Conservation (phyloP, 345 rosid genomes). For the Eucalyptus globulus region DNA sequence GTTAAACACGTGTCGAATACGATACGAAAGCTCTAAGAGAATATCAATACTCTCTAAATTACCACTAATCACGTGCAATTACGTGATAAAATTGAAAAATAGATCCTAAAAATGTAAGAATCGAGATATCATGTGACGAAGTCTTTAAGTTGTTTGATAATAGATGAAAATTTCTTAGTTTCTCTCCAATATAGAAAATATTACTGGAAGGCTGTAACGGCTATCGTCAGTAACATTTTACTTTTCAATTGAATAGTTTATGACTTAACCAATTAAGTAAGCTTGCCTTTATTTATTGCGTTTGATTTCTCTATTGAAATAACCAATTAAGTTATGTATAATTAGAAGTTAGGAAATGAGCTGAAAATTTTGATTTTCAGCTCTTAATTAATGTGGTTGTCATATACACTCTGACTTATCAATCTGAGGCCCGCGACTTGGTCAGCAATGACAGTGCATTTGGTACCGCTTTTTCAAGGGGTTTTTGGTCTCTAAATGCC, state of each 20-base stretch:
- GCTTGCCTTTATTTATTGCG: too few species aligned
- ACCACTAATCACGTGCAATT: too few species aligned
- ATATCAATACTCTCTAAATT: too few species aligned
- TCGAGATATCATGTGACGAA: not conserved
- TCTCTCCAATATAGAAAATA: not conserved
- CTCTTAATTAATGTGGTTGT: too few species aligned
- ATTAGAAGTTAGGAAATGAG: not conserved
- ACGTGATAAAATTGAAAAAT: not conserved
- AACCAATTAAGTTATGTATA: not conserved
- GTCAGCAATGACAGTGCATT: not conserved
- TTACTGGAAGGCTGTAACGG: not conserved
- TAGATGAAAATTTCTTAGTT: not conserved
- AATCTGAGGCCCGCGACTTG: not conserved
- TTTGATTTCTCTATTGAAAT: not conserved
- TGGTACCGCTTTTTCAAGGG: too few species aligned
- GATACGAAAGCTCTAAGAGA: fast-evolving
- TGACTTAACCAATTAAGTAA: not conserved
- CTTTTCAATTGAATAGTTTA: not conserved
- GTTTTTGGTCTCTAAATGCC: too few species aligned
- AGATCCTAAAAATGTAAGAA: not conserved
- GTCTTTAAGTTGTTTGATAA: not conserved
- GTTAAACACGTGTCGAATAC: too few species aligned
- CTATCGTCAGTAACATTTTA: fast-evolving
- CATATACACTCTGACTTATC: not conserved
- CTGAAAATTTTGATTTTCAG: too few species aligned